These are phyloP conservation scores for Lodderomyces oxycetoniae DNA, from an alignment of 1,139 yeast species.

Conservation along the genomic window DNA sequence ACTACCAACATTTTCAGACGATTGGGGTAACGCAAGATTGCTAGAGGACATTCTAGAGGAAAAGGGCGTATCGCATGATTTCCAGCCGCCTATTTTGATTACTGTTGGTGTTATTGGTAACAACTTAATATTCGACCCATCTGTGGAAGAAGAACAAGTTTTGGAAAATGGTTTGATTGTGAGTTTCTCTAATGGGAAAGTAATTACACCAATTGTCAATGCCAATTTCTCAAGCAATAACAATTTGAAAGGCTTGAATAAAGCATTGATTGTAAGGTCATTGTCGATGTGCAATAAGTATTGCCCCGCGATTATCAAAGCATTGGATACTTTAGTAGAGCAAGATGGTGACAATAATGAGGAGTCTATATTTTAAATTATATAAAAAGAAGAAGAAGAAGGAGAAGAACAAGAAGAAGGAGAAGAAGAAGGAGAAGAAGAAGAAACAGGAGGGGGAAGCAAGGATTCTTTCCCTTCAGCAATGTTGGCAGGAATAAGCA, in stretches of 20 bases:
- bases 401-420: neutral
- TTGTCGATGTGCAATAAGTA: slow-evolving; percentile 31
- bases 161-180: slow-evolving; percentile 75
- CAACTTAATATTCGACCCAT: slow-evolving; percentile 73
- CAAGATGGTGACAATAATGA: slow-evolving; percentile 30
- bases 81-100: slow-evolving; percentile 71
- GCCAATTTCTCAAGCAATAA: slow-evolving; percentile 46
- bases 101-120: slow-evolving; percentile 71
- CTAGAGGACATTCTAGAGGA: slow-evolving; percentile 27
- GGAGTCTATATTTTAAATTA: slow-evolving; percentile 12
- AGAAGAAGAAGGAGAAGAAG: neutral
- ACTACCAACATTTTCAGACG: slow-evolving; percentile 88
- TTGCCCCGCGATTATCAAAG: slow-evolving; percentile 32
- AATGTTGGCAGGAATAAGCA: slow-evolving; percentile 80
- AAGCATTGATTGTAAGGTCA: slow-evolving; percentile 23
- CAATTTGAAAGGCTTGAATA: slow-evolving; percentile 38
- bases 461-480: slow-evolving; percentile 17
- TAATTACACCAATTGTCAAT: slow-evolving; percentile 61
- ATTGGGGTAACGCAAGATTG: slow-evolving; percentile 59
- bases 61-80: slow-evolving; percentile 14
- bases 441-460: neutral
- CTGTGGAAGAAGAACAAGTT: slow-evolving; percentile 79
- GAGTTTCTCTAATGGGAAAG: slow-evolving; percentile 62
- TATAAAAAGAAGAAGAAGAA: neutral
- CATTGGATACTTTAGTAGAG: slow-evolving; percentile 37